Evolutionary conservation across 805 yeast species (phyloP), one percentile per base, ranked within the genome.

Genomic region (Nakazawaea holstii): DNA sequence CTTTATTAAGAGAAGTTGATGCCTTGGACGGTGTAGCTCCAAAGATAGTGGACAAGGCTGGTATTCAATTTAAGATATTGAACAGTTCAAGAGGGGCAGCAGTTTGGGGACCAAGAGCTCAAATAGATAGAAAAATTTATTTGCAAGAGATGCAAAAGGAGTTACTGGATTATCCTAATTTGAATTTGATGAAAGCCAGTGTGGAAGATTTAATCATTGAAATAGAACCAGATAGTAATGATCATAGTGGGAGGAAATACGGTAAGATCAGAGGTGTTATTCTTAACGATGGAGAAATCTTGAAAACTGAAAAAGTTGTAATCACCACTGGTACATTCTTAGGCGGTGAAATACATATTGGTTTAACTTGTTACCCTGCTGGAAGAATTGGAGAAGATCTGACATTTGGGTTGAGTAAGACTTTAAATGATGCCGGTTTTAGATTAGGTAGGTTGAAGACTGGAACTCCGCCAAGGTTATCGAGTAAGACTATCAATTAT

Each of bases 61-160:
- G 98, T 0, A 86, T 91, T 29, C 96, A 91, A 62, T 94, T 83
- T 66, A 89, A 88, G 58, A 82, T 88, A 52, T 70, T 94, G 52
- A 94, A 94, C 62, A 73, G 83, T 40, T 84, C 95, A 1, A 78
- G 89, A 53, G 99, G 99, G 2, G 87, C 95, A 0, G 99, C 99
- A 0, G 98, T 92, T 1, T 95, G 97, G 88, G 98, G 99, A 0
- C 97, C 97, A 7, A 68, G 99, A 50, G 97, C 97, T 1, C 99
- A 94, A 66, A 92, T 94, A 29, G 99, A 94, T 64, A 71, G 99
- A 53, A 69, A 78, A 39, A 73, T 92, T 1, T 94, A 94, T 61
- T 67, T 84, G 55, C 58, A 62, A 13, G 90, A 87, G 57, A 90
- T 94, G 97, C 96, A 87, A 59, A 57, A 65, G 2, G 82, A 72